phyloP scores from a whole-genome alignment of 257 asterid genomes.

The Forsythia viridissima region DNA sequence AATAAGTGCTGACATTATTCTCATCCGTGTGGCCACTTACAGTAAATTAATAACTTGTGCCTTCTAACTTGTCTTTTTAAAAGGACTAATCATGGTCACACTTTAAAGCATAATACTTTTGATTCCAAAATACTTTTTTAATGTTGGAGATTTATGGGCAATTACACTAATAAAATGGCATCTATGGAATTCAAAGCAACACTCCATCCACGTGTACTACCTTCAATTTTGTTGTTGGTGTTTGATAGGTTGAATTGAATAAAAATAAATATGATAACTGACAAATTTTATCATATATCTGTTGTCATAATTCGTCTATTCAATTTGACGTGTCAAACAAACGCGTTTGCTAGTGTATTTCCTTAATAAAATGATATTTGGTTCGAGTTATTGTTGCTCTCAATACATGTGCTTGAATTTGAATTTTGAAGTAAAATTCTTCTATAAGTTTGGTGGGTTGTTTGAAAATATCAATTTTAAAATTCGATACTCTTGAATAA shows the following conservation, averaged over 20 bases:
- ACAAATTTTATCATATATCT: background rate
- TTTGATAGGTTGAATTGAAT: background rate
- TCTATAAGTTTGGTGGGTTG: too few relatives aligned
- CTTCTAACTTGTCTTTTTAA: conserved; percentile 16
- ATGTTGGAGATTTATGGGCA: background rate
- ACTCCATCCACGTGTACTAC: background rate
- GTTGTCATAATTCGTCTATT: background rate
- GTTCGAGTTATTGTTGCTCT: too few relatives aligned
- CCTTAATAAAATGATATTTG: too few relatives aligned
- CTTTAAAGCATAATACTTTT: background rate
- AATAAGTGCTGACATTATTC: conserved; percentile 28
- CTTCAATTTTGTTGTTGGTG: background rate
- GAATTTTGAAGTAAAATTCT: too few relatives aligned
- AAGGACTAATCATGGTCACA: background rate
- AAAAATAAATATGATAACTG: background rate
- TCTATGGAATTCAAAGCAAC: background rate
- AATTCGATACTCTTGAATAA: too few relatives aligned
- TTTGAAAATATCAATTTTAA: too few relatives aligned
- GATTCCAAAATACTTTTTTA: background rate
- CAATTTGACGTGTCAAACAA: background rate
- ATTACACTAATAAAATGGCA: background rate
- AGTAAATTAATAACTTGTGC: conserved; percentile 5
- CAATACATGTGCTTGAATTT: too few relatives aligned
- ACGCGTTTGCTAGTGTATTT: too few relatives aligned
- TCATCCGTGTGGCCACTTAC: conserved; percentile 54